Evolutionary conservation across 2,329 filamentous ascomycete genomes (phyloP).

Genomic region (Aureobasidium namibiae): DNA sequence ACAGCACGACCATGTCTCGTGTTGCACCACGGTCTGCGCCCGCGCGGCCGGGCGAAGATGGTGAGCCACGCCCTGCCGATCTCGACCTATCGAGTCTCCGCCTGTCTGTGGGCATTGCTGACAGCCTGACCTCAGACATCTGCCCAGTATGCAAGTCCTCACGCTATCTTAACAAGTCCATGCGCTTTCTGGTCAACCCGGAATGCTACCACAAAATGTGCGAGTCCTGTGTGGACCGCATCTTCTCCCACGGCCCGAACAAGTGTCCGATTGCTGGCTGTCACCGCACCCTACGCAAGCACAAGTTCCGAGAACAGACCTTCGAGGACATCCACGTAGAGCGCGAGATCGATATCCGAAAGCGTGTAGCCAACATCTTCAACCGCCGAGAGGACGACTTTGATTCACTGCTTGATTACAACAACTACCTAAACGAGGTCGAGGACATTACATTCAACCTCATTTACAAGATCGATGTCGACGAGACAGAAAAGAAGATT

Average conservation of each 20-base stretch:
- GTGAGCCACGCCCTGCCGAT: constrained; percentile 20
- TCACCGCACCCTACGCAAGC: constrained; percentile 74
- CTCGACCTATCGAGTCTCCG: constrained; percentile 12
- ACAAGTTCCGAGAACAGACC: constrained; percentile 77
- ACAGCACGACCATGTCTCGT: constrained; percentile 25
- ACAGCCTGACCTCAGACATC: constrained; percentile 48
- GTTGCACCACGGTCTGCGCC: constrained; percentile 21
- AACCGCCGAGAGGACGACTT: constrained; percentile 91
- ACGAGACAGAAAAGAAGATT: constrained; percentile 54
- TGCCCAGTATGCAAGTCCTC: constrained; percentile 97
- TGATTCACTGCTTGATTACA: constrained; percentile 71
- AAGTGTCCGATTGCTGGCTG: constrained; percentile 89
- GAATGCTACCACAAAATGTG: constrained; percentile 99
- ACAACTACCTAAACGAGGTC: constrained; percentile 89
- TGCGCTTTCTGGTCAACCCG: constrained; percentile 93
- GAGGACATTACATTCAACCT: constrained; percentile 87
- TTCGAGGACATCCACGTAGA: constrained; percentile 82
- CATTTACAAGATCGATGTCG: constrained; percentile 60
- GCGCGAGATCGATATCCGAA: constrained; percentile 82
- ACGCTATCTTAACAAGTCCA: constrained; percentile 87
- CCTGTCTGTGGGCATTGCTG: constrained; percentile 11
- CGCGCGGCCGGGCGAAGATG: constrained; percentile 22
- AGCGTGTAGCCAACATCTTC: constrained; percentile 65
- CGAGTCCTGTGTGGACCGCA: constrained; percentile 86
- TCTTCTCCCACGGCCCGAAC: constrained; percentile 85